Evolutionary conservation across 805 yeast genomes (phyloP), one percentile per base, ranked within the genome.

Genomic region (Ogataea paradorogensis): DNA sequence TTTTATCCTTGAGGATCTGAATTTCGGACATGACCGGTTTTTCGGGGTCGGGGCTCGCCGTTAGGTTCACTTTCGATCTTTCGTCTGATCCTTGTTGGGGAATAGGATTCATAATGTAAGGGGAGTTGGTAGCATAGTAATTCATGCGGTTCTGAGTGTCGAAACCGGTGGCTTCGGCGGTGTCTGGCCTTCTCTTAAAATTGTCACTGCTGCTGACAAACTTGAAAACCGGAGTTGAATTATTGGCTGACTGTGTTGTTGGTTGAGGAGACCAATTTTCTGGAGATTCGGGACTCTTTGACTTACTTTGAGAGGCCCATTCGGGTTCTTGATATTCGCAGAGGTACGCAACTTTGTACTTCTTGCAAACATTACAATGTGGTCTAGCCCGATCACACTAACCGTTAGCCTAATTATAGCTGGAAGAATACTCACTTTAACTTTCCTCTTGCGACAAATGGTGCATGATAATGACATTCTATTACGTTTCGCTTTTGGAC

Each of bases 381-480:
- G 69, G 68, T 40, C 58, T 55, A 8, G 51, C 55, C 18, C 66
- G 50, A 32, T 63, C 69, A 47, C 69, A 64, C 66, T 60, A 25
- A 8, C 7, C 6, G 34, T 28, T 39, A 33, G 38, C n/a, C n/a
- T 9, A 28, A 13, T 23, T 5, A 5, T 23, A 5, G 22, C 22
- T 28, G 34, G 9, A 57, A 64, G 22, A 15, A 14, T 13, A 54
- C 63, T 21, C 51, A 60, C 65, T 43, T 71, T 73, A 26, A 71
- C 71, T 49, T 74, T 74, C 30, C 73, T 58, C 51, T 61, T 66
- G 14, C 74, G 62, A 43, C 79, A 74, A 27, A 66, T 66, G 18
- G 66, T 67, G 47, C 80, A 74, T 0, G 73, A 71, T 7, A 74
- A 47, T 0, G 73, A 64, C 43, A 67, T 61, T 34, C 78, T 62